Evolutionary conservation across 1,284 basidiomycete species (phyloP).

Genomic region (Thelephora terrestris): DNA sequence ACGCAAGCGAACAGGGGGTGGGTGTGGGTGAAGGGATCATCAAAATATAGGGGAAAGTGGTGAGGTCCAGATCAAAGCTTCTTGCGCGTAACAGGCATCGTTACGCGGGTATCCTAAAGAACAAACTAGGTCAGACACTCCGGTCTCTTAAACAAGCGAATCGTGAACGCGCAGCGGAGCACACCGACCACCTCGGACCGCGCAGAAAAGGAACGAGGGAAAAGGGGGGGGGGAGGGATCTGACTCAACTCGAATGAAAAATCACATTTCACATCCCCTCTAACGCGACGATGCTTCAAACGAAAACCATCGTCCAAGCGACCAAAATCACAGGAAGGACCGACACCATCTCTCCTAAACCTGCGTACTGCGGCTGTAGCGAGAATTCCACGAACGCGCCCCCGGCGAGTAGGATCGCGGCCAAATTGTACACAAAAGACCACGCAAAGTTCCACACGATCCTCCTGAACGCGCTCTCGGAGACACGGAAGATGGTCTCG

Average conservation of each 20-base stretch:
- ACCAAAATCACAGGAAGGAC: slow-evolving; percentile 31
- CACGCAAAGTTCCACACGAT: slow-evolving; percentile 36
- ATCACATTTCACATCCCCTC: slow-evolving; percentile 18
- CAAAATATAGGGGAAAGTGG: too few species aligned
- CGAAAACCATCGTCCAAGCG: slow-evolving; percentile 9
- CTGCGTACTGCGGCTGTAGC: slow-evolving; percentile 33
- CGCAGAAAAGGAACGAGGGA: too few species aligned
- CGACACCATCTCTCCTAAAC: slow-evolving; percentile 32
- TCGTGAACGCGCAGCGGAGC: too few species aligned
- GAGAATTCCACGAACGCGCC: slow-evolving; percentile 34
- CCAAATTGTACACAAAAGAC: slow-evolving; percentile 34
- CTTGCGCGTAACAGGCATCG: too few species aligned
- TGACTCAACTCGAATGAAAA: slow-evolving; percentile 34
- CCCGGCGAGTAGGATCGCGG: slow-evolving; percentile 38
- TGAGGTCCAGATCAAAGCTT: too few species aligned
- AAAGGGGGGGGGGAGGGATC: slow-evolving; percentile 40
- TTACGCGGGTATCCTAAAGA: too few species aligned
- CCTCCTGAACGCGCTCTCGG: slow-evolving; percentile 29
- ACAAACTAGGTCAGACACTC: too few species aligned
- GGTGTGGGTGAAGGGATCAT: too few species aligned
- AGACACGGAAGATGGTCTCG: slow-evolving; percentile 31
- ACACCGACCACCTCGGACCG: too few species aligned
- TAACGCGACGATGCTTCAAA: too few species aligned
- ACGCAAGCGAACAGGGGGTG: too few species aligned
- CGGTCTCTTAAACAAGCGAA: too few species aligned